phyloP scores from a whole-genome alignment of 441 rosid species.

The Populus hybrid region DNA sequence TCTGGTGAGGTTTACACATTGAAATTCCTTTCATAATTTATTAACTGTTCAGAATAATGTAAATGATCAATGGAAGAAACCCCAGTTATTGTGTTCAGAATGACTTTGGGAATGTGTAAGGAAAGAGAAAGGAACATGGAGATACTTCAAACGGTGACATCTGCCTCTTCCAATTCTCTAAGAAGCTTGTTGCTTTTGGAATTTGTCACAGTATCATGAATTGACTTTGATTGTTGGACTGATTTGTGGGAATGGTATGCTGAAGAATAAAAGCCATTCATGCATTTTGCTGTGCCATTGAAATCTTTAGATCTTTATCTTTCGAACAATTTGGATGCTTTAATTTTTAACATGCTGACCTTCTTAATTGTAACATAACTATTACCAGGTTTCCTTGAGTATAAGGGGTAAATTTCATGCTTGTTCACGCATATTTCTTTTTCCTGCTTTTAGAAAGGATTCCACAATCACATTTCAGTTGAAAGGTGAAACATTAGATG shows the following conservation, averaged over 20 bases:
- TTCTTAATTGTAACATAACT: too few species aligned
- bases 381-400: too few species aligned
- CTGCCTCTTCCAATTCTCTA: background rate
- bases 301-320: background rate
- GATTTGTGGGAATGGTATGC: background rate
- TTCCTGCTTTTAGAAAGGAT: too few species aligned
- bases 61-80: conserved; percentile 5
- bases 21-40: background rate
- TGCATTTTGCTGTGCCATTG: background rate
- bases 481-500: background rate
- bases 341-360: too few species aligned
- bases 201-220: background rate
- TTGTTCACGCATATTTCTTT: background rate
- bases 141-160: background rate
- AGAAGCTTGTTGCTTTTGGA: background rate
- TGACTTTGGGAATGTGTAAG: background rate
- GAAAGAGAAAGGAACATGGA: background rate
- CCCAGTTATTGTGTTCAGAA: background rate
- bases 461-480: background rate
- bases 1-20: conserved; percentile 15
- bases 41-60: conserved; percentile 8
- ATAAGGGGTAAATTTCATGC: background rate
- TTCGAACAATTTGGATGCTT: background rate
- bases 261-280: background rate
- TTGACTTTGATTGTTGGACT: background rate